Conservation (phyloP, 164 flowering plant species). For the Vitis cinerea region DNA sequence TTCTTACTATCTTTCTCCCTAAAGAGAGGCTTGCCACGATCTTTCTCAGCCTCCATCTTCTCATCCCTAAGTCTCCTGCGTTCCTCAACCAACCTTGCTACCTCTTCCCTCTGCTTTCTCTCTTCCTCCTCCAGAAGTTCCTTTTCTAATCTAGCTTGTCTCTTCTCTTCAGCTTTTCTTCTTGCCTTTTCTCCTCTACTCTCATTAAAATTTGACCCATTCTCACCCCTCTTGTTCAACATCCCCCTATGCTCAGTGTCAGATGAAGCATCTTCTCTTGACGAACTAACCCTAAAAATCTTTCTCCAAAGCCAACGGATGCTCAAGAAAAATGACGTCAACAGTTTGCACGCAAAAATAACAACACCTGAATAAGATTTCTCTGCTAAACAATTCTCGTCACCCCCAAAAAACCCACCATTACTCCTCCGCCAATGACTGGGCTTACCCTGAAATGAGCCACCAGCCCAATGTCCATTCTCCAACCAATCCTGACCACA, state of each 20-base stretch:
- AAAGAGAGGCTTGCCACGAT: conserved; percentile 32
- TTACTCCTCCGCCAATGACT: conserved; percentile 51
- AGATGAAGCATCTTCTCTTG: conserved; percentile 40
- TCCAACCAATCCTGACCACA: conserved; percentile 78
- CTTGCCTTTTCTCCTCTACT: conserved; percentile 90
- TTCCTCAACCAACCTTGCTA: conserved; percentile 91
- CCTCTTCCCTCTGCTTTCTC: conserved; percentile 94
- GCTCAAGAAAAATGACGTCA: conserved; percentile 54
- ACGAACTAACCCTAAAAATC: conserved; percentile 61
- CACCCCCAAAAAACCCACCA: conserved; percentile 42
- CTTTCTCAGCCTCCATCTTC: conserved; percentile 63
- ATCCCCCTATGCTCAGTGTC: conserved; percentile 55
- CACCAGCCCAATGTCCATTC: conserved; percentile 63
- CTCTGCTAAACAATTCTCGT: conserved; percentile 62
- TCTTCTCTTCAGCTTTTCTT: conserved; percentile 95
- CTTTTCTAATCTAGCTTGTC: conserved; percentile 90
- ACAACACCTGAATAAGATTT: conserved; percentile 58
- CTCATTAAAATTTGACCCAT: conserved; percentile 53
- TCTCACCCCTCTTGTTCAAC: conserved; percentile 58
- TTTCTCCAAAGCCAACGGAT: conserved; percentile 84
- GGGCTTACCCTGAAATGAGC: conserved; percentile 48
- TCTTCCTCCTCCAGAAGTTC: conserved; percentile 94
- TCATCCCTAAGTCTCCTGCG: conserved; percentile 78
- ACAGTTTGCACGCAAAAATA: conserved; percentile 47
- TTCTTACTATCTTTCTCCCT: conserved; percentile 61